A percentile compares a stretch with the other conserved stretches of the same genome.
These are phyloP conservation scores for Eutypa lata DNA, from an alignment of 2,329 filamentous ascomycete genomes.

Conservation along the genomic window DNA sequence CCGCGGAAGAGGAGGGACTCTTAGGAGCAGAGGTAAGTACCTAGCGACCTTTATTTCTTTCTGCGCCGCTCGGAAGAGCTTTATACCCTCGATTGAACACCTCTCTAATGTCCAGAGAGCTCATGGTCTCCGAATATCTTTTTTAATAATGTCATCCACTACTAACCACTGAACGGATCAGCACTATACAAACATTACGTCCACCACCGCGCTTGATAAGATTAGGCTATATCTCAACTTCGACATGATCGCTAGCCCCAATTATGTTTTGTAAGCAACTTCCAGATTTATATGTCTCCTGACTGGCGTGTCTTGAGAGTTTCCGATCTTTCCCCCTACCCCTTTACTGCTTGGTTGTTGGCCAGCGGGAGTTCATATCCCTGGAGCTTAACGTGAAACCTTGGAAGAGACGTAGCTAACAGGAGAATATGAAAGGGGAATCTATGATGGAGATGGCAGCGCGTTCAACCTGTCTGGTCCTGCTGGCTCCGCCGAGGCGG, in stretches of 20 bases:
- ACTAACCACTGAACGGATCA: constrained; percentile 6
- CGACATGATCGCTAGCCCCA: constrained; percentile 61
- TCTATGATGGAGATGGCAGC: constrained; percentile 33
- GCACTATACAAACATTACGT: constrained; percentile 36
- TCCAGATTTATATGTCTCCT: too few species aligned
- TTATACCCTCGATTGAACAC: too few species aligned
- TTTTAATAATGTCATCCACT: too few species aligned
- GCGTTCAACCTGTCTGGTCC: not conserved
- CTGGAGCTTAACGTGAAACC: too few species aligned
- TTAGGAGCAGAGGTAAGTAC: constrained; percentile 31
- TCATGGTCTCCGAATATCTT: too few species aligned
- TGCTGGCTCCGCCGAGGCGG: constrained; percentile 34
- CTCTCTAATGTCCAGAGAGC: too few species aligned
- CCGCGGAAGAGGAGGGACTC: constrained; percentile 41
- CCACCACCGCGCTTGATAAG: constrained; percentile 42
- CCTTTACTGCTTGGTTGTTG: too few species aligned
- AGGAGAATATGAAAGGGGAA: constrained; percentile 9
- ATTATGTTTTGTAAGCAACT: constrained; percentile 28
- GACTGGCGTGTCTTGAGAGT: too few species aligned
- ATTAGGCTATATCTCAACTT: constrained; percentile 68
- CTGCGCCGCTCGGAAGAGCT: too few species aligned
- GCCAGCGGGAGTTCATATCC: too few species aligned
- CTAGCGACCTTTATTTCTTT: not conserved
- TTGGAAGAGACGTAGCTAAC: too few species aligned
- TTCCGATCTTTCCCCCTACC: too few species aligned